Conservation (phyloP, 805 yeast species). For the Candida odintsovae region DNA sequence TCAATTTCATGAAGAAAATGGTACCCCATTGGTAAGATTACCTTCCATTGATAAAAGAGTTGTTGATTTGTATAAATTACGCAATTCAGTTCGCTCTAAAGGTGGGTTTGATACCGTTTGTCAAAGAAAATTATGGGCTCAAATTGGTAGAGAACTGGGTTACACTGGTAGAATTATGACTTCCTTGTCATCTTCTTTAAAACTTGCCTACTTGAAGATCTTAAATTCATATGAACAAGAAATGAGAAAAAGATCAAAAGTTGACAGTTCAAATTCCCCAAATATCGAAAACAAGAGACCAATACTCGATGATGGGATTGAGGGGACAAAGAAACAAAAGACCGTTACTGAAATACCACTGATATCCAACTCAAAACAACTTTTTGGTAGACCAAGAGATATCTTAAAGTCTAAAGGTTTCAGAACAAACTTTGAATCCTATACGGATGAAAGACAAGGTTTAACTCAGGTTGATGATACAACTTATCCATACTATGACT, state of each 20-base stretch:
- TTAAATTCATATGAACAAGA: conserved; percentile 27
- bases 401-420: conserved; percentile 46
- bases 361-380: conserved; percentile 40
- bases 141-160: conserved; percentile 76
- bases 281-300: conserved; percentile 12
- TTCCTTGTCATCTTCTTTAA: conserved; percentile 61
- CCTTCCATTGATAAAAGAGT: conserved; percentile 66
- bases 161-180: conserved; percentile 68
- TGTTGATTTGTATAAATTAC: conserved; percentile 56
- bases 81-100: conserved; percentile 49
- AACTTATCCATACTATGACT: conserved; percentile 36
- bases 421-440: conserved; percentile 41
- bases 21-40: conserved; percentile 34
- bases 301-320: conserved; percentile 2
- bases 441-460: conserved; percentile 38
- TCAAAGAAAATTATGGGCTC: conserved; percentile 70
- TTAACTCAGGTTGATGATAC: conserved; percentile 28
- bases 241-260: not conserved
- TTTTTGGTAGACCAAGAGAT: conserved; percentile 41
- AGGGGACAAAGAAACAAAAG: not conserved
- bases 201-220: conserved; percentile 49
- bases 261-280: not conserved
- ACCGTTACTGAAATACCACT: conserved; percentile 26
- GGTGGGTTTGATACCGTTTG: conserved; percentile 70
- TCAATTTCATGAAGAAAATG: conserved; percentile 31